Conservation (phyloP, 345 rosid genomes). For the Eucalyptus curtisii region DNA sequence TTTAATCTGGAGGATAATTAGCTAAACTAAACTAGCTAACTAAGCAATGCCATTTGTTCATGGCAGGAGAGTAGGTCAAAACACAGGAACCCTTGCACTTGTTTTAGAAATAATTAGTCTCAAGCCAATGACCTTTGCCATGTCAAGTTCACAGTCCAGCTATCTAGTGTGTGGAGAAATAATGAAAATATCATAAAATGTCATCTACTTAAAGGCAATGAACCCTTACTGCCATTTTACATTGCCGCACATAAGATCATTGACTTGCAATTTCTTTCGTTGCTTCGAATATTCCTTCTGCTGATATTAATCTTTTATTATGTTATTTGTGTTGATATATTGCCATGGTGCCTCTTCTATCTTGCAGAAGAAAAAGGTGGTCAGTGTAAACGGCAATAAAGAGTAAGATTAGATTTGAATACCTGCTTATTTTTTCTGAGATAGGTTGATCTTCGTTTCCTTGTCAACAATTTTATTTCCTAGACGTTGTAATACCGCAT, state of each 20-base stretch:
- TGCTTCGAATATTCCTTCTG: background rate
- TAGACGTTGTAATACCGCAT: background rate
- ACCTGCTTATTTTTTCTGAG: background rate
- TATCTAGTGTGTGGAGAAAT: background rate
- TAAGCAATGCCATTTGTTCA: background rate
- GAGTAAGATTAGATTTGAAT: constrained; percentile 17
- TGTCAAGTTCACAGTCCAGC: background rate
- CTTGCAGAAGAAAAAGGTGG: constrained; percentile 5
- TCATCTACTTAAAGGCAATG: background rate
- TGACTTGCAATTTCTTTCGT: background rate
- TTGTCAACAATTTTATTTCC: background rate
- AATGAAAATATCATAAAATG: background rate
- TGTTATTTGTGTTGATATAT: background rate
- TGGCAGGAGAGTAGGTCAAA: background rate
- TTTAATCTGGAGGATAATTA: background rate
- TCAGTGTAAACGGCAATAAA: background rate
- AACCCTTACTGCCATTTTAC: background rate
- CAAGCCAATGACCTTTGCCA: background rate
- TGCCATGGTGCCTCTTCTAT: background rate
- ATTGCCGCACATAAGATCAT: background rate
- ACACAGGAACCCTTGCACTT: background rate
- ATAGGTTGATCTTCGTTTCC: background rate
- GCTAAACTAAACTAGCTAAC: background rate
- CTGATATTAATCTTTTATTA: background rate
- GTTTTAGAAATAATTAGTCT: background rate